phyloP scores from a whole-genome alignment of 441 rosid species.

The Gossypium trilobum region DNA sequence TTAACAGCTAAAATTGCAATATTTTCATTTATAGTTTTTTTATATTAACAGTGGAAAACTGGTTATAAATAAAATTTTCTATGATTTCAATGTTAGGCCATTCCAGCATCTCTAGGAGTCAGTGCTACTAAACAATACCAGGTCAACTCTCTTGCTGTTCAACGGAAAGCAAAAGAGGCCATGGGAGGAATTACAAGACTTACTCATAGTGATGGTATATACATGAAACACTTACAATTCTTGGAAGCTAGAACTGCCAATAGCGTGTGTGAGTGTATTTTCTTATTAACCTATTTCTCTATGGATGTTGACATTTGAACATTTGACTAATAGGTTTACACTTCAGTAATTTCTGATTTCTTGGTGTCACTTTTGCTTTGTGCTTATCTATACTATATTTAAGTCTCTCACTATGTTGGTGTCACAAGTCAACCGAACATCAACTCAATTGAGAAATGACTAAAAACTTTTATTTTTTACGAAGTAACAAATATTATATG shows the following conservation, averaged over 20 bases:
- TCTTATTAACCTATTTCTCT: not conserved
- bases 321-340: not conserved
- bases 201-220: constrained; percentile 76
- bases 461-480: too few relatives aligned
- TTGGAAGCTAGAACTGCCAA: not conserved
- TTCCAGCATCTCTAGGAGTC: constrained; percentile 87
- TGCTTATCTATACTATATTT: not conserved
- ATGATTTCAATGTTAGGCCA: constrained; percentile 47
- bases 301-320: not conserved
- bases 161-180: constrained; percentile 95
- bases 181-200: constrained; percentile 93
- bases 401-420: too few relatives aligned
- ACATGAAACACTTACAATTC: not conserved
- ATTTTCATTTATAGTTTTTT: not conserved
- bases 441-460: too few relatives aligned
- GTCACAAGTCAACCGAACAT: not conserved
- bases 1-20: constrained; percentile 19
- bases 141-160: constrained; percentile 96
- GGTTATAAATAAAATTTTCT: constrained; percentile 5
- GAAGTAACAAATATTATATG: too few relatives aligned
- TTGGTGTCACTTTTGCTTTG: not conserved
- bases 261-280: not conserved
- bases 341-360: not conserved
- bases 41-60: not conserved
- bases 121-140: constrained; percentile 72